These are phyloP conservation scores for Tuber borchii DNA, from an alignment of 495 filamentous ascomycete species.

Conservation along the genomic window DNA sequence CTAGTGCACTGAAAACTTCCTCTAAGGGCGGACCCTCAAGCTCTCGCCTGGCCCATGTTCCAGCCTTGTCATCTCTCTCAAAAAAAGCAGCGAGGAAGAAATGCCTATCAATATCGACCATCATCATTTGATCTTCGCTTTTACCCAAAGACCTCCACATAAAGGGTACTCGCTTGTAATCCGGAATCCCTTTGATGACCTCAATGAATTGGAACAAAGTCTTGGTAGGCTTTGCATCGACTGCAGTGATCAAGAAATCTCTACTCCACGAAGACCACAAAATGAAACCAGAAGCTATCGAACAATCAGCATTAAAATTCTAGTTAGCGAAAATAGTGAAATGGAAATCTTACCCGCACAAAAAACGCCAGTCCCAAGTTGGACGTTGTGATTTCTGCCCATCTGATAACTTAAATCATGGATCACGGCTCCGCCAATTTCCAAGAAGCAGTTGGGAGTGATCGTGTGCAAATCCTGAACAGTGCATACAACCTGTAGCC, in stretches of 20 bases:
- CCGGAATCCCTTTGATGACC: conserved; percentile 38
- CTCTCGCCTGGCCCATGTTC: conserved; percentile 39
- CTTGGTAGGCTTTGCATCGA: conserved; percentile 40
- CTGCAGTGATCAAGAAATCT: conserved; percentile 41
- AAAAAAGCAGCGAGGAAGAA: conserved; percentile 42
- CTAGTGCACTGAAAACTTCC: background rate
- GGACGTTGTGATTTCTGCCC: conserved; percentile 39
- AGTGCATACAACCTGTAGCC: conserved; percentile 32
- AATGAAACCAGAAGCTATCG: conserved; percentile 39
- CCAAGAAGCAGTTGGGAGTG: conserved; percentile 39
- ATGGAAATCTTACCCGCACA: conserved; percentile 33
- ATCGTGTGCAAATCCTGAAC: conserved; percentile 41
- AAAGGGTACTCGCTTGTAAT: conserved; percentile 38
- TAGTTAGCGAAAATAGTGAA: conserved; percentile 2
- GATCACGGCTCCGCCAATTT: conserved; percentile 41
- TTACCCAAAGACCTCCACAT: conserved; percentile 40
- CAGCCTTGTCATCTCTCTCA: conserved; percentile 33
- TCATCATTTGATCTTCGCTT: conserved; percentile 40
- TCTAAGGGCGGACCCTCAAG: conserved; percentile 30
- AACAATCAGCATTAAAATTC: conserved; percentile 15
- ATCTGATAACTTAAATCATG: conserved; percentile 42
- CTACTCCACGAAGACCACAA: conserved; percentile 42
- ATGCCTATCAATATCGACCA: conserved; percentile 42
- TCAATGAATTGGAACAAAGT: conserved; percentile 41
- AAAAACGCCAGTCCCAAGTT: conserved; percentile 41